These are phyloP conservation scores for Salicornia ramosissima DNA, from an alignment of 148 eudicot genomes.

Conservation along the genomic window DNA sequence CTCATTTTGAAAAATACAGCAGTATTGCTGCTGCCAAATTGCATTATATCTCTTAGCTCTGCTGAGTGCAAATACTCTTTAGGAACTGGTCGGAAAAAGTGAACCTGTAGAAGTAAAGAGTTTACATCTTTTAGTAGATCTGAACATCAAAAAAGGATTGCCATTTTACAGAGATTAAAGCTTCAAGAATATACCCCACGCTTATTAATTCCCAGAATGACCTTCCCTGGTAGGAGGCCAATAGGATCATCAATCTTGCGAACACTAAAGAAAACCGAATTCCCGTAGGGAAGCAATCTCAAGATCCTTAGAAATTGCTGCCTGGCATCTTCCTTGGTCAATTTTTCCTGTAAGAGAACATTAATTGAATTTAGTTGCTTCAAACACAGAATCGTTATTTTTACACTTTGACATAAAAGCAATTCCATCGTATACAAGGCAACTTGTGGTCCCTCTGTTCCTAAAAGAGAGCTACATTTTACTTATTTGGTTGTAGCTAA, in stretches of 20 bases:
- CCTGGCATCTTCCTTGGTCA: constrained; percentile 96
- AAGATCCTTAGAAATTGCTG: constrained; percentile 81
- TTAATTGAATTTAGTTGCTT: constrained; percentile 2
- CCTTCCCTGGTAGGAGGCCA: constrained; percentile 93
- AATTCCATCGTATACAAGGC: background rate
- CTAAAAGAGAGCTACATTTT: no score
- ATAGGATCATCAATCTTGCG: constrained; percentile 99
- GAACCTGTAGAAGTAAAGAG: constrained; percentile 50
- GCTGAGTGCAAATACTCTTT: constrained; percentile 97
- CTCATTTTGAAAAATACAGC: constrained; percentile 99
- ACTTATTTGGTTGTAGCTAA: no score
- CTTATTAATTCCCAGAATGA: constrained; percentile 85
- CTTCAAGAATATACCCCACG: constrained; percentile 72
- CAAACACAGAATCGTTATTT: background rate
- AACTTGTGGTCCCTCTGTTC: no score
- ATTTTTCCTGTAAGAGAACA: constrained; percentile 52
- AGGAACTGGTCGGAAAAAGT: constrained; percentile 98
- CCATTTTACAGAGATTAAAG: background rate
- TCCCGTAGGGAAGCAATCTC: constrained; percentile 90
- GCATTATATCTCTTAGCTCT: constrained; percentile 96
- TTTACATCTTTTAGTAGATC: constrained; percentile 3
- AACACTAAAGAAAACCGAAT: constrained; percentile 94
- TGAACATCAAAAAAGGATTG: background rate
- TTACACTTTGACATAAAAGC: background rate
- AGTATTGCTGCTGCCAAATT: constrained; percentile 97